Evolutionary conservation across 2,329 filamentous ascomycete species (phyloP).

Genomic region (Trichoderma polysporum): DNA sequence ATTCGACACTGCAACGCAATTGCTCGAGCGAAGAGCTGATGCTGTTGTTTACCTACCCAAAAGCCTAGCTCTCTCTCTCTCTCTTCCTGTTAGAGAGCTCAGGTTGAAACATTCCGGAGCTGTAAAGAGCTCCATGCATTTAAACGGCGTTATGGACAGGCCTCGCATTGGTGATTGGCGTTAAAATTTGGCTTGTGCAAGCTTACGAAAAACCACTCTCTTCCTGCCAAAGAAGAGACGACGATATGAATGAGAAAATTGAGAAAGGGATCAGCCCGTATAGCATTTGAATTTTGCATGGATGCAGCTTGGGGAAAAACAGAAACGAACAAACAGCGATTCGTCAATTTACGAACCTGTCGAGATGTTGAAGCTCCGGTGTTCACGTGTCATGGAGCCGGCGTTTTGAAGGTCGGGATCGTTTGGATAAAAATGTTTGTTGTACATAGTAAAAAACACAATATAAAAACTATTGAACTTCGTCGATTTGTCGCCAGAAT

Average conservation of each 20-base stretch:
- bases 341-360: neutral
- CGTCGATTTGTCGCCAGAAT: constrained; percentile 20
- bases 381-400: constrained; percentile 19
- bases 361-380: neutral
- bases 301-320: constrained; percentile 24
- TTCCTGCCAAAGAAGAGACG: constrained; percentile 24
- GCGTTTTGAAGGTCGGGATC: constrained; percentile 10
- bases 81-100: neutral
- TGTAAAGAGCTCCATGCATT: constrained; percentile 5
- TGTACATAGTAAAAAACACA: constrained; percentile 34
- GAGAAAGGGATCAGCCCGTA: constrained; percentile 22
- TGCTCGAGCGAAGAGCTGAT: neutral
- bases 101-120: neutral
- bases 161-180: neutral
- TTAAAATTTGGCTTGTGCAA: constrained; percentile 3
- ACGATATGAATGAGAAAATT: constrained; percentile 23
- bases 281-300: constrained; percentile 6
- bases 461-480: constrained; percentile 31
- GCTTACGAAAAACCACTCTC: neutral
- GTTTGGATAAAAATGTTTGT: constrained; percentile 26
- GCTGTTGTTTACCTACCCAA: constrained; percentile 25
- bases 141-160: constrained; percentile 8
- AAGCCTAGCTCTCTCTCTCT: constrained; percentile 19
- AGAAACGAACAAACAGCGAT: constrained; percentile 13
- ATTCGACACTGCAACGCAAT: constrained; percentile 27